Base-by-base conservation (phyloP, 169 alveolate species). In the Sarcocystis neurona region DNA sequence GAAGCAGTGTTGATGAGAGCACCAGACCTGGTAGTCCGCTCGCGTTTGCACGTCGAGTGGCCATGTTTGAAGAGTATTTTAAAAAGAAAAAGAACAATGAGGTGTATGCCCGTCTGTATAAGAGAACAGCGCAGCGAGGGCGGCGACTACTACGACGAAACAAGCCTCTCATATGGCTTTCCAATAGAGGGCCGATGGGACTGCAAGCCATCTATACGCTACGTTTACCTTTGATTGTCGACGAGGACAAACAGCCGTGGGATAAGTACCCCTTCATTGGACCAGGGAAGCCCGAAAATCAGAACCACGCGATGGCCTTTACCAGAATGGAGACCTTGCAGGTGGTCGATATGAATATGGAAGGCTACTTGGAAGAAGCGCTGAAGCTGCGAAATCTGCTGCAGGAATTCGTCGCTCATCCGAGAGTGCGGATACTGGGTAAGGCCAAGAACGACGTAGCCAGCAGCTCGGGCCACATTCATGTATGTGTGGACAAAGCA, bases 301-400 rank as follows among this genome's bases (percentile, higher is more conserved):
- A 89, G 48, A 89, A 89, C 66, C 89, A 79, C 10, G 92, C 92
- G 47, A 89, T 80, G 79, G 72, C 79, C 34, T 89, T 89, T 34
- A 68, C 92, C 2, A 37, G 92, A 34, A 79, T 79, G 89, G 92
- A 89, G 44, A 72, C 88, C 23, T 39, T 89, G 92, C 92, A 89
- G 50, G 86, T 68, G 58, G 72, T 79, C 89, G 92, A 89, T 60
- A 89, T 89, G 92, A 89, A 89, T 53, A 89, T 89, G 92, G 92
- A 89, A 44, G 79, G 89, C 27, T 89, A 89, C 60, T 79, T 89
- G 30, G 92, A 89, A 30, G 89, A 89, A 80, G 79, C 92, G 2
- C 79, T 89, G 23, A 89, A 89, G 48, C 92, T 88, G 23, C 92
- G 89, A 41, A 79, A 79, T 43, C 75, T 88, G 74, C 88, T 88